Evolutionary conservation across 129 eudicot genomes (phyloP), one percentile per base, ranked within the genome.

Genomic region (Artemisia tridentata): DNA sequence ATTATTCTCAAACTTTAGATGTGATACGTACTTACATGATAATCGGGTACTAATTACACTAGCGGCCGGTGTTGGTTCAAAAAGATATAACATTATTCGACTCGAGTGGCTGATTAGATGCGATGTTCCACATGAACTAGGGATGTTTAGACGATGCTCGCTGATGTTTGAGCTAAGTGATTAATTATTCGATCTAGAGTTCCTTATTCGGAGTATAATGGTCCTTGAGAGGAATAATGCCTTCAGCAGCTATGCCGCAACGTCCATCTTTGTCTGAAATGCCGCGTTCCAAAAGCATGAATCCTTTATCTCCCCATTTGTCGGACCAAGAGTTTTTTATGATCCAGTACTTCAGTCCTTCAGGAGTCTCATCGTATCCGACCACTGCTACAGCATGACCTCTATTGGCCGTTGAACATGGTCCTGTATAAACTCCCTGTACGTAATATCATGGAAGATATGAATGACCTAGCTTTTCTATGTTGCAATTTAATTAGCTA

Each of bases 271-370:
- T 7, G 15, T 34, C 14, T 4, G 63, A 16, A 11, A n/a, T 23
- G 15, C 27, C 71, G 7, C 71, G 63, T 73, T n/a, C 13, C 5
- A 73, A 3, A 19, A 49, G 27, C 7, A 63, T 16, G 47, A 31
- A 73, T 19, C 78, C 78, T 9, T 73, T 27, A 4, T 73, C 78
- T 31, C 78, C 78, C 78, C 70, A 49, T 11, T 0, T 11, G 11
- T 17, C 51, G 0, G 64, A 45, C 78, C 78, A 73, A 2, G 78
- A 73, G 61, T 73, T 51, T 34, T 73, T 73, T 13, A 68, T 6
- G 11, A 68, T 82, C 92, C 92, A 89, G 49, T 89, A 89, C 41
- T 86, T 89, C 29, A 80, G 67, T 11, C 96, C 90, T 21, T 78
- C 88, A 1, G 73, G 61, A 29, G 76, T 74, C 4, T 62, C 52